Conservation (phyloP, 495 filamentous ascomycete genomes). For the Xylaria intraflava region DNA sequence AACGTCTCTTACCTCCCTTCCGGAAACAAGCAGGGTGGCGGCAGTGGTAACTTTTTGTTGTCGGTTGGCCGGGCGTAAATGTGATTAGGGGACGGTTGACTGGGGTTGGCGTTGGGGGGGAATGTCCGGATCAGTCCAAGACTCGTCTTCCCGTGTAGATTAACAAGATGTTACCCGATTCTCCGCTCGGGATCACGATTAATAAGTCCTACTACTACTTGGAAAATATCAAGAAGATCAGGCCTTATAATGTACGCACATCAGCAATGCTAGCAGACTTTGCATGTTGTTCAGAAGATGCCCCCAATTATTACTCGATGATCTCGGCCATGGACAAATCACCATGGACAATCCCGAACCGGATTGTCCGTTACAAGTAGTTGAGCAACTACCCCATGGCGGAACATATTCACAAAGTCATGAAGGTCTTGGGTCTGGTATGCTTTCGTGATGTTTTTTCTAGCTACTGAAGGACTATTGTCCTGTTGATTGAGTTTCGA, state of each 20-base stretch:
- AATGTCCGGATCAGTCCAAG: not conserved
- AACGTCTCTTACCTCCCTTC: constrained; percentile 94
- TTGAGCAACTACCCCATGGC: no score
- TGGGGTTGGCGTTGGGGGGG: not conserved
- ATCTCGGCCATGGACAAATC: not conserved
- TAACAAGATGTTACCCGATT: constrained; percentile 20
- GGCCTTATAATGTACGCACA: not conserved
- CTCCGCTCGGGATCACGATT: constrained; percentile 29
- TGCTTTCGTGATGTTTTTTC: no score
- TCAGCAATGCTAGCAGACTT: not conserved
- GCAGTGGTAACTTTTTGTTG: constrained; percentile 53
- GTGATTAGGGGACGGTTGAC: not conserved
- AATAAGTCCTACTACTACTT: constrained; percentile 20
- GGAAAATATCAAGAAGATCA: not conserved
- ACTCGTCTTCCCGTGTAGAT: constrained; percentile 14
- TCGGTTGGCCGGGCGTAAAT: constrained; percentile 39
- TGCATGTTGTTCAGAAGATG: not conserved
- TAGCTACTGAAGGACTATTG: no score
- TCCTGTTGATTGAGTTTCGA: no score
- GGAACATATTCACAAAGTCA: no score
- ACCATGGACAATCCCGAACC: no score
- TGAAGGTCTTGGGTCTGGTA: no score
- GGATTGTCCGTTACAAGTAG: no score
- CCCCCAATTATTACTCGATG: not conserved
- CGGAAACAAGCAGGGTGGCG: constrained; percentile 55